Evolutionary conservation across 2,329 filamentous ascomycete species (phyloP), one percentile per base, ranked within the genome.

Genomic region (Cladosporium sp.): DNA sequence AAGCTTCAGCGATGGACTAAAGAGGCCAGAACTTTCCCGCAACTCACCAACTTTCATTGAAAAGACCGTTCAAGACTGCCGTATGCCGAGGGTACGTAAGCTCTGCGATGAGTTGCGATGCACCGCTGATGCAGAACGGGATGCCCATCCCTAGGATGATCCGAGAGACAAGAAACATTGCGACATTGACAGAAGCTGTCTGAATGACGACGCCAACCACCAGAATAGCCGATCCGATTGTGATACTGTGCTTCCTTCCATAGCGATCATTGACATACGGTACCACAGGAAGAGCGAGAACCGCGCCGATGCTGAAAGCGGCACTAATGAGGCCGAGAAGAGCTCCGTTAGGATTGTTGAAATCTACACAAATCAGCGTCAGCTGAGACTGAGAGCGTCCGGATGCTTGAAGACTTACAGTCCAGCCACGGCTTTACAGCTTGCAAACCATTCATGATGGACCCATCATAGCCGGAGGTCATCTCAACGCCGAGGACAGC

Each of bases 151-250:
- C 70, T 13, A 68, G 65, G 7, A 72, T 51, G 20, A 70, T 61
- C 2, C 70, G 57, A 5, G 61, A 67, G 11, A 66, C 66, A 9
- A 72, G 56, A 53, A 72, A 71, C 69, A 72, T 73, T 29, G 59
- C 66, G 13, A 70, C 62, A 41, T 65, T 57, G n/a, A 67, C 63
- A 7, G 65, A 58, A 1, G 64, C 69, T 16, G 67, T 59, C 35
- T 67, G 70, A 13, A 73, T 57, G 3, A 68, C 68, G 15, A 64
- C 69, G 6, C 70, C 70, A 9, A 74, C 49, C 30, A 69, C 65
- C 16, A 69, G 55, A 20, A 74, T 57, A 0, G 63, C 43, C n/a
- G 62, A 63, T 7, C 67, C 69, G 2, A 68, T 38, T 49, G 68
- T 64, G 30, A 72, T 69, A 13, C 64, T 67, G 25, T 60, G 58